Evolutionary conservation across 768 basidiomycete genomes (phyloP).

Genomic region (Russula sp.): DNA sequence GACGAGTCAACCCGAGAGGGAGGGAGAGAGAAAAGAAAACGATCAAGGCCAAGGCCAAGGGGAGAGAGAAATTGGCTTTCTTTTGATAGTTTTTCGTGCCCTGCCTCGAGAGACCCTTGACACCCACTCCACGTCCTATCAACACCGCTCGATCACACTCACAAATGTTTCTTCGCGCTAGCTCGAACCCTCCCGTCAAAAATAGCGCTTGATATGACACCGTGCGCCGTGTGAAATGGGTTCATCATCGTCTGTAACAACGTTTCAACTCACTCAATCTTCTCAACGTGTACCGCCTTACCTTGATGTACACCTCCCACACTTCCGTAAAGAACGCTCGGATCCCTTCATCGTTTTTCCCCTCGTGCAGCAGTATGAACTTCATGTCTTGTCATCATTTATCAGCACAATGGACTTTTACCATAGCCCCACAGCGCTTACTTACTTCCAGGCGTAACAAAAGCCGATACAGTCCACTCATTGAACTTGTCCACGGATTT

Average conservation of each 20-base stretch:
- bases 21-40: constrained; percentile 18
- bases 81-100: no score
- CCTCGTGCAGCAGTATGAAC: constrained; percentile 89
- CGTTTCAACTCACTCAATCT: constrained; percentile 20
- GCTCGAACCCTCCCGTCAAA: constrained; percentile 84
- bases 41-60: constrained; percentile 25
- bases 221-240: constrained; percentile 94
- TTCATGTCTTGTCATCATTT: constrained; percentile 68
- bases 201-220: constrained; percentile 64
- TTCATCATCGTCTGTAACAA: constrained; percentile 70
- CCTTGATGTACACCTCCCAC: constrained; percentile 98
- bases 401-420: constrained; percentile 7
- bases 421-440: constrained; percentile 12
- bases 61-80: constrained; percentile 27
- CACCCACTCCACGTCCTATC: not conserved
- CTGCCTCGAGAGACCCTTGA: not conserved
- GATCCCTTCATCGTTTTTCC: constrained; percentile 97
- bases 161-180: constrained; percentile 82
- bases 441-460: constrained; percentile 93
- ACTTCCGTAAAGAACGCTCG: constrained; percentile 87
- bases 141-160: constrained; percentile 4
- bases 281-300: constrained; percentile 31
- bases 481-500: constrained; percentile 97
- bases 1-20: constrained; percentile 10
- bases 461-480: constrained; percentile 97